Percentiles rank a stretch among this genome's conserved stretches.
Evolutionary conservation across 1,284 basidiomycete genomes (phyloP).

Genomic region (Wolfiporia cocos): DNA sequence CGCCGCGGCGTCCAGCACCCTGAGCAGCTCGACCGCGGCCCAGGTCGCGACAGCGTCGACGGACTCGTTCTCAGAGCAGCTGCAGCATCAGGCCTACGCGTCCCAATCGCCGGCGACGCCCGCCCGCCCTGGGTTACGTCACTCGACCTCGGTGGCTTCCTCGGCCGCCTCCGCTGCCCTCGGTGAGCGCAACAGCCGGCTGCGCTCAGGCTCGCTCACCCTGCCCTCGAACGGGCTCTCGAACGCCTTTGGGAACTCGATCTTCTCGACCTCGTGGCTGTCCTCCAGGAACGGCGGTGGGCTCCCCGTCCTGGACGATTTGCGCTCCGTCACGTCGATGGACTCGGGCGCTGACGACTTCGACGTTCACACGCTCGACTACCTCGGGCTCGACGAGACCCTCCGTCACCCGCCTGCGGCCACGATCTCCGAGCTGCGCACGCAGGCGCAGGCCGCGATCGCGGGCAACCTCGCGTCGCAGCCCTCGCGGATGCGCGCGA

Average conservation of each 20-base stretch:
- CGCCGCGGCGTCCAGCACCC: conserved; percentile 58
- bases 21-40: conserved; percentile 41
- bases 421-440: conserved; percentile 79
- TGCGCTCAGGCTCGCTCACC: conserved; percentile 81
- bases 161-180: conserved; percentile 53
- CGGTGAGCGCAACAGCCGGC: conserved; percentile 68
- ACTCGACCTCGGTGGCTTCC: conserved; percentile 64
- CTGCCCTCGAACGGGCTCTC: conserved; percentile 69
- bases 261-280: conserved; percentile 87
- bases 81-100: conserved; percentile 39
- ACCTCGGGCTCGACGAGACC: conserved; percentile 84
- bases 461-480: conserved; percentile 70
- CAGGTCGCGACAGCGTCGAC: conserved; percentile 32
- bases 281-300: conserved; percentile 56
- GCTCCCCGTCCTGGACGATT: conserved; percentile 67
- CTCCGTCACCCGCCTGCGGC: conserved; percentile 68
- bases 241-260: conserved; percentile 81
- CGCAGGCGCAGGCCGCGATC: conserved; percentile 84
- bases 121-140: conserved; percentile 69
- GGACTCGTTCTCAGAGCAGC: conserved; percentile 60
- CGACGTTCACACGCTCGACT: conserved; percentile 90
- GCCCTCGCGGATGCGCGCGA: conserved; percentile 79
- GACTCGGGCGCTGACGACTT: conserved; percentile 82
- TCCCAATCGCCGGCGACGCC: conserved; percentile 37
- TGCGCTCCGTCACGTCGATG: conserved; percentile 71